Evolutionary conservation across 2,329 filamentous ascomycete species (phyloP).

Genomic region (Hypoxylon sp.): DNA sequence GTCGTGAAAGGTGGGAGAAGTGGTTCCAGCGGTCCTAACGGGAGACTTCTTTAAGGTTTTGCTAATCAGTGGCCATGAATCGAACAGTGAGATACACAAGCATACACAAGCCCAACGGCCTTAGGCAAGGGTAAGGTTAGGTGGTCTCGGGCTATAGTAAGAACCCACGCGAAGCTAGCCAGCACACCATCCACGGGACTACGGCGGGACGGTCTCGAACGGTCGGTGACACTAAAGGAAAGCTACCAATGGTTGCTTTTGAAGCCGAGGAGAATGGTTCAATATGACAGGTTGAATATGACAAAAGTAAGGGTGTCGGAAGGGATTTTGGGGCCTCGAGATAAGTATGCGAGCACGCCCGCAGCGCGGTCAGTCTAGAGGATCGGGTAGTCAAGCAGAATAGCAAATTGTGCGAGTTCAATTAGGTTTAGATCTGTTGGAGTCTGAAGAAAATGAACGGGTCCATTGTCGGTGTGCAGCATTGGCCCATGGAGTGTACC

Average conservation of each 20-base stretch:
- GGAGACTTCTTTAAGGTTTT: slow-evolving; percentile 27
- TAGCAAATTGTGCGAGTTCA: slow-evolving; percentile 25
- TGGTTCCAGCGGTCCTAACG: slow-evolving; percentile 11
- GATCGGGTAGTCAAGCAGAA: slow-evolving; percentile 5
- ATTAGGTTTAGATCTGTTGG: slow-evolving; percentile 36
- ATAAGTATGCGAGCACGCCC: slow-evolving; percentile 14
- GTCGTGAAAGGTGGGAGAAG: slow-evolving; percentile 7
- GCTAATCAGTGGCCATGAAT: slow-evolving; percentile 44
- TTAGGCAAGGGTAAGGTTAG: slow-evolving; percentile 22
- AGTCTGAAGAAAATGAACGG: slow-evolving; percentile 34
- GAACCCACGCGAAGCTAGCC: slow-evolving; percentile 23
- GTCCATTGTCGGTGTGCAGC: slow-evolving; percentile 37
- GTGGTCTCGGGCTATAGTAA: slow-evolving; percentile 7
- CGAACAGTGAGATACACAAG: slow-evolving; percentile 12
- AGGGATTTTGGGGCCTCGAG: slow-evolving; percentile 12
- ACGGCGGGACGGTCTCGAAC: slow-evolving; percentile 42
- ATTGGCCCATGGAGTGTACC: slow-evolving; percentile 9
- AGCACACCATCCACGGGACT: slow-evolving; percentile 28
- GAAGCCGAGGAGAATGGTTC: slow-evolving; percentile 7
- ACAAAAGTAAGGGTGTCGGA: background rate
- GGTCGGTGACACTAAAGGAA: slow-evolving; percentile 41
- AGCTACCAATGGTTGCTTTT: slow-evolving; percentile 15
- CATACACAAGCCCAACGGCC: slow-evolving; percentile 23
- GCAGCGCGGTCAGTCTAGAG: slow-evolving; percentile 20
- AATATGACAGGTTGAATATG: background rate